These are phyloP conservation scores for Zymoseptoria pseudotritici DNA, from an alignment of 2,329 filamentous ascomycete species.

Conservation along the genomic window DNA sequence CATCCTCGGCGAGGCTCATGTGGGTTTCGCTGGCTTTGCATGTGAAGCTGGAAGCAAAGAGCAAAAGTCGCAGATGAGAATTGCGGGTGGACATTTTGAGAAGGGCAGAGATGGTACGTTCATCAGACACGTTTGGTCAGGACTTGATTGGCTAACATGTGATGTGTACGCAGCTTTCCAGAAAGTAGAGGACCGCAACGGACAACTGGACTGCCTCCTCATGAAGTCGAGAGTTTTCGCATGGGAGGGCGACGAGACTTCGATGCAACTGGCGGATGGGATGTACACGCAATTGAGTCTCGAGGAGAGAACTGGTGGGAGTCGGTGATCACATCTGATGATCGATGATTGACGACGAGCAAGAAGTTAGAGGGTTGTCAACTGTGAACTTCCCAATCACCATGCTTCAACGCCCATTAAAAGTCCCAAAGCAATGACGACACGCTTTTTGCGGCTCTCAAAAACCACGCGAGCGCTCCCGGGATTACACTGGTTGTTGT, in stretches of 20 bases:
- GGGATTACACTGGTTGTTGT: background rate
- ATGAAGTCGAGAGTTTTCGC: constrained; percentile 76
- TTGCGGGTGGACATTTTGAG: constrained; percentile 24
- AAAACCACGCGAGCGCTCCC: background rate
- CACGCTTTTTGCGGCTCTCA: background rate
- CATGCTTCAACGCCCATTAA: background rate
- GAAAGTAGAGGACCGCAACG: constrained; percentile 58
- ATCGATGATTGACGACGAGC: background rate
- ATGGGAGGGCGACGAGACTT: constrained; percentile 51
- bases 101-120: constrained; percentile 28
- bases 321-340: background rate
- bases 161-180: constrained; percentile 46
- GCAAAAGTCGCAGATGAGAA: constrained; percentile 19
- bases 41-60: constrained; percentile 27
- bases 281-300: constrained; percentile 15
- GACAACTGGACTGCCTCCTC: constrained; percentile 69
- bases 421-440: too few relatives aligned
- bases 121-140: background rate
- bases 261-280: constrained; percentile 16
- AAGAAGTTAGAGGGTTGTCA: too few relatives aligned
- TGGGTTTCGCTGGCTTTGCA: constrained; percentile 62
- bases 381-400: background rate
- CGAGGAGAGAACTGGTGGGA: background rate
- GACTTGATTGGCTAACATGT: background rate
- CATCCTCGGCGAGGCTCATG: constrained; percentile 65